Percentiles rank a stretch among this genome's conserved stretches.
These are phyloP conservation scores for Urochloa ruziziensis DNA, from an alignment of 176 grass and related monocot genomes.

Conservation along the genomic window DNA sequence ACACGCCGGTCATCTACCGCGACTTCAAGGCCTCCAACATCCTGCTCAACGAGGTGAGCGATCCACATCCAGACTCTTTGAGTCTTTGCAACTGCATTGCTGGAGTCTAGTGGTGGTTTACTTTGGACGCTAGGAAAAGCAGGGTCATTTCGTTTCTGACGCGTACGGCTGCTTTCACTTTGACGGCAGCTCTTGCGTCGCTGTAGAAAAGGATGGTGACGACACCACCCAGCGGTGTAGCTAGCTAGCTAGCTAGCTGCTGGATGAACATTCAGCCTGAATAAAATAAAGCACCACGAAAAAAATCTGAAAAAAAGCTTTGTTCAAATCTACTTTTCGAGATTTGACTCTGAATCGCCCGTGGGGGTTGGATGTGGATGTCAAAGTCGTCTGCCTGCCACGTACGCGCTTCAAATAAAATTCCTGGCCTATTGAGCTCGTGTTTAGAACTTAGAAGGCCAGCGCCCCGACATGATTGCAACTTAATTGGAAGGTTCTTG, in stretches of 20 bases:
- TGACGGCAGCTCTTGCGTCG: background rate
- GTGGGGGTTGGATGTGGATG: background rate
- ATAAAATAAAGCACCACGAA: background rate
- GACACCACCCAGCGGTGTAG: background rate
- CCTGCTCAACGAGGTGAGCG: slow-evolving; percentile 66
- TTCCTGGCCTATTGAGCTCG: background rate
- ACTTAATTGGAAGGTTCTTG: slow-evolving; percentile 40
- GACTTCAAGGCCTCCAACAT: slow-evolving; percentile 97
- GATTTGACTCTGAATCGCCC: background rate
- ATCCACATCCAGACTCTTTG: background rate
- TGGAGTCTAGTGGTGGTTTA: background rate
- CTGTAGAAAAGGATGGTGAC: background rate
- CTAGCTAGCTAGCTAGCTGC: background rate
- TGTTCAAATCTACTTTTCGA: background rate
- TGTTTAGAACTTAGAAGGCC: background rate
- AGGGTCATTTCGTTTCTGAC: background rate
- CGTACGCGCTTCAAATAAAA: background rate
- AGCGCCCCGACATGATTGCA: slow-evolving; percentile 1
- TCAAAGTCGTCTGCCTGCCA: slow-evolving; percentile 22
- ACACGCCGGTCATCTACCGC: slow-evolving; percentile 86
- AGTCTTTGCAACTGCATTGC: no score
- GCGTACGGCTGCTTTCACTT: background rate
- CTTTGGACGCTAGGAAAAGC: background rate
- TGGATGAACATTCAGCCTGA: background rate
- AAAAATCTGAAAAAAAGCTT: background rate